Percentiles rank a stretch among this genome's conserved stretches.
phyloP scores from a whole-genome alignment of 352 stramenopile genomes.

The Globisporangium recalcitrans region DNA sequence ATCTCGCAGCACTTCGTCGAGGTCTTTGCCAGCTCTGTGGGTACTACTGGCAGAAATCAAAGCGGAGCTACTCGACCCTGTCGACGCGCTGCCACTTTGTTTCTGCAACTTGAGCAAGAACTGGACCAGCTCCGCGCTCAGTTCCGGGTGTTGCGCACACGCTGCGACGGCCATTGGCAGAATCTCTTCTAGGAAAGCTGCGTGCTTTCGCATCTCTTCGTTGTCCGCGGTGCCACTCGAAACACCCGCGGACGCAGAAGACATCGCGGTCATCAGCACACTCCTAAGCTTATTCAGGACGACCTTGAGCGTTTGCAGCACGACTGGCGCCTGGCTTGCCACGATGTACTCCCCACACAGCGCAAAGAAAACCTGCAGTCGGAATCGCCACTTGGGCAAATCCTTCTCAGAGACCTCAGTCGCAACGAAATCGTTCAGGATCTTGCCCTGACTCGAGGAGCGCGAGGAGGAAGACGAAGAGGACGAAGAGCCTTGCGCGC shows the following conservation, averaged over 20 bases:
- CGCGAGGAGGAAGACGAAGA: constrained; percentile 15
- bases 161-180: constrained; percentile 42
- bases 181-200: constrained; percentile 37
- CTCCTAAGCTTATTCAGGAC: constrained; percentile 51
- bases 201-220: constrained; percentile 15
- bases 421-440: constrained; percentile 48
- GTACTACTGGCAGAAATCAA: background rate
- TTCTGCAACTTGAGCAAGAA: constrained; percentile 66
- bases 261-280: constrained; percentile 17
- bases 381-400: constrained; percentile 46
- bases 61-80: background rate
- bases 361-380: constrained; percentile 43
- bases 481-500: constrained; percentile 1
- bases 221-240: constrained; percentile 8
- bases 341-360: constrained; percentile 43
- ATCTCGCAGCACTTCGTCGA: constrained; percentile 32
- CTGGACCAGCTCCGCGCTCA: constrained; percentile 58
- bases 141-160: constrained; percentile 41
- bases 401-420: constrained; percentile 43
- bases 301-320: constrained; percentile 48
- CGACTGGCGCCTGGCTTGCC: constrained; percentile 28
- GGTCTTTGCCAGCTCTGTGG: constrained; percentile 17
- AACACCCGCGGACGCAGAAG: background rate
- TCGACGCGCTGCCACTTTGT: constrained; percentile 27
- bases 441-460: constrained; percentile 25